Base-by-base conservation (phyloP, 768 basidiomycete species). In the Russula lepida region DNA sequence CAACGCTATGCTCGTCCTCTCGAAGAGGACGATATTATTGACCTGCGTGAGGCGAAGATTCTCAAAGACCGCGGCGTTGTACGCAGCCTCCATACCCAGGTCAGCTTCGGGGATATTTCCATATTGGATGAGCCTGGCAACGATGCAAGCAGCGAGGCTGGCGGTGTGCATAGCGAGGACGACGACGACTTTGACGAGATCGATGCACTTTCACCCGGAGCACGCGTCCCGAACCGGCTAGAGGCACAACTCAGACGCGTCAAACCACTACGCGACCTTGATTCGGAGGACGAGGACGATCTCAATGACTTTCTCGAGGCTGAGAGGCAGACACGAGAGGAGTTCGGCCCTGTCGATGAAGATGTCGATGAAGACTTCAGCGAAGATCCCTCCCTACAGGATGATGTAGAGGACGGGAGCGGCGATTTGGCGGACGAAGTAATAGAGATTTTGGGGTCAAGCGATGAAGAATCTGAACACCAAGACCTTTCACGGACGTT, bases 21-120 rank as follows among this genome's bases (percentile, higher is more conserved):
- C 41, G 86, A 88, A 65, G 84, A 91, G 68, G 89, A 92, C 71
- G 89, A 92, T 70, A 84, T 91, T 49, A 76, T 92, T 33, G 85
- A 91, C 68, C 73, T 92, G 3, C 74, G 76, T 57, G 83, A 81
- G 12, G 80, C 78, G 12, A 71, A 79, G 62, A 76, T 92, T 44
- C 74, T 88, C 60, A 83, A 81, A 67, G 86, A 92, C 70, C 81
- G 86, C 60, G 89, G 89, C 2, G 79, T 88, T 4, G 73, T 88
- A 44, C 79, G 81, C 49, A 66, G 68, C 17, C 71, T 76, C 17
- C 68, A 72, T 25, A 71, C 71, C 52, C 75, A 72, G 37, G 77
- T 76, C 64, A 70, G 76, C 12, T 79, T 88, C 67, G 86, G 87
- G 5, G 74, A 74, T 58, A 76, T 86, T 64, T 73, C 76, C 8